phyloP scores from a whole-genome alignment of 768 basidiomycete genomes.

The Chlorophyllum brunneum region DNA sequence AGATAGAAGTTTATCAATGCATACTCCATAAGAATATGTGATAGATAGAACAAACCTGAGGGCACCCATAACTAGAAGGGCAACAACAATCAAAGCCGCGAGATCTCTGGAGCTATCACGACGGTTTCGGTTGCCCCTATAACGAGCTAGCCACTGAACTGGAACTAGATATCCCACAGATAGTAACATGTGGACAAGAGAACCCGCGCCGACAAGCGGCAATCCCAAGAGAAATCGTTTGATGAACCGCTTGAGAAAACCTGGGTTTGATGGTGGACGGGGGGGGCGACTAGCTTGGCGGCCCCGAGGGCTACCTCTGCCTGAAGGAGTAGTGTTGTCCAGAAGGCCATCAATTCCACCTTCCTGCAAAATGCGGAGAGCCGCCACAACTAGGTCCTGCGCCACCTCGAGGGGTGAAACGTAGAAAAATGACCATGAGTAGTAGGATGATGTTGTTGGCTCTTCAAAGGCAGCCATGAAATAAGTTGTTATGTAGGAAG shows the following conservation, averaged over 20 bases:
- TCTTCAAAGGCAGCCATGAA: conserved; percentile 63
- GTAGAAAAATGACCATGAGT: conserved; percentile 36
- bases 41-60: conserved; percentile 42
- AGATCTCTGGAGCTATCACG: conserved; percentile 58
- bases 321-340: conserved; percentile 26
- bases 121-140: conserved; percentile 50
- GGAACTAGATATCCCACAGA: conserved; percentile 63
- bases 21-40: background rate
- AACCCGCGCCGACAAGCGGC: conserved; percentile 74
- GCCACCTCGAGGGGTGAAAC: conserved; percentile 56
- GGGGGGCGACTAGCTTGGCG: conserved; percentile 16
- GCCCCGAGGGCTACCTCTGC: conserved; percentile 13
- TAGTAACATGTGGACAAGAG: conserved; percentile 67
- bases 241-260: conserved; percentile 52
- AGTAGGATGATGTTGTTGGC: conserved; percentile 30
- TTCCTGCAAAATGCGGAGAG: conserved; percentile 58
- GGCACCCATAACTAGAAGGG: conserved; percentile 58
- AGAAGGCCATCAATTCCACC: conserved; percentile 41
- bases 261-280: conserved; percentile 27
- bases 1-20: background rate
- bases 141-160: conserved; percentile 66
- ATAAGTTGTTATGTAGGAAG: conserved; percentile 67
- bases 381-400: conserved; percentile 58
- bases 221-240: conserved; percentile 75
- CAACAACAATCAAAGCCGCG: conserved; percentile 60